Evolutionary conservation across 78 protist genomes (phyloP), one percentile per base, ranked within the genome.

Genomic region (Guillardia theta): DNA sequence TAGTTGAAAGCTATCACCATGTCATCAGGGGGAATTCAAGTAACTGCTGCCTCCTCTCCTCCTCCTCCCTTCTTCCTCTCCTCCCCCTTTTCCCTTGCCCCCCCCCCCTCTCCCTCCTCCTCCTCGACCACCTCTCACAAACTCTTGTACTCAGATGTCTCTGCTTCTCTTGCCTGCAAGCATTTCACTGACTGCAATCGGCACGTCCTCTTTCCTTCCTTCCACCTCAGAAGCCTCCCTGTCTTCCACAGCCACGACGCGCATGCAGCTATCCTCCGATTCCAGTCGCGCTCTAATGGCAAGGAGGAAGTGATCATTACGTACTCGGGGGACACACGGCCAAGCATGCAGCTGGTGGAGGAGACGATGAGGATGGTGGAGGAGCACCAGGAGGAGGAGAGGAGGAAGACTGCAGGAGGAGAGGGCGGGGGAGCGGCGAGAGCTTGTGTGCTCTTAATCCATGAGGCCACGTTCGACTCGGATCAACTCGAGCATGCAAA

Each of bases 311-410:
- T 70, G 83, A 43, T 70, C 46, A 36, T 70, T 36, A 43, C 41
- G 21, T 70, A 70, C 83, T 70, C 83, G 27, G 83, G 83, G 46
- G 83, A 70, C 41, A 70, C 83, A 24, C 33, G 83, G 83, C 83
- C 83, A 6, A 36, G 83, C 6, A 36, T 36, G 41, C 83, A 43
- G 46, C 83, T 70, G 45, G 83, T 70, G 70, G 83, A 70, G 83
- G 41, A 18, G 1, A 1, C 9, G 36, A 70, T 33, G 36, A 24
- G 41, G 83, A 43, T 10, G 45, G 83, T 12, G 83, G 33, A 5
- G 83, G 83, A 4, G 36, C 41, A 18, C 21, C 46, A 6, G 83
- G 83, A 18, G 83, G 41, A 24, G 83, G 83, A 24, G 6, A 58
- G 70, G 6, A 30, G 27, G 70, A 43, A 1, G 83, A 1, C 27